Percentiles rank a stretch among this genome's conserved stretches.
Evolutionary conservation across 2,329 filamentous ascomycete species (phyloP).

Genomic region (Claviceps purpurea): DNA sequence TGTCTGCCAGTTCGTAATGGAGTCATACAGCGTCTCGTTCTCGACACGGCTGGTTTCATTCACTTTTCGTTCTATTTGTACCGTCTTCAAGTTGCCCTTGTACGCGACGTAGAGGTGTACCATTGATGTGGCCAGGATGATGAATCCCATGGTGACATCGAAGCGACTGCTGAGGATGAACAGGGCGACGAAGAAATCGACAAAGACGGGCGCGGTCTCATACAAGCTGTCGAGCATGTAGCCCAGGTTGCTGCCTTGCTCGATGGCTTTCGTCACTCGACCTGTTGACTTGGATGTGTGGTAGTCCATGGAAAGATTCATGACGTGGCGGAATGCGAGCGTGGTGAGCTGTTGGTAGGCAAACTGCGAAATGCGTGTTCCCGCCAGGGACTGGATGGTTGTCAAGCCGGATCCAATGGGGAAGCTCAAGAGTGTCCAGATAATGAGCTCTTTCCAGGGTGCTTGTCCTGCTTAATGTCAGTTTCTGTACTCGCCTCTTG

Average conservation of each 20-base stretch:
- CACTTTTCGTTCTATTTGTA: conserved; percentile 5
- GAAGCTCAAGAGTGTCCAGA: conserved; percentile 9
- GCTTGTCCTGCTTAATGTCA: not conserved
- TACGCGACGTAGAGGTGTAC: conserved; percentile 8
- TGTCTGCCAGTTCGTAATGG: conserved; percentile 34
- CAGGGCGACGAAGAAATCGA: conserved; percentile 32
- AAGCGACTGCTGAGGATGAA: conserved; percentile 47
- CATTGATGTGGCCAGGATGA: conserved; percentile 10
- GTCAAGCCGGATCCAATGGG: conserved; percentile 2
- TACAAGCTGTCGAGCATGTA: conserved; percentile 40
- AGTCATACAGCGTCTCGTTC: conserved; percentile 10
- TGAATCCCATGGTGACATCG: conserved; percentile 11
- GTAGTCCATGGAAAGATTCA: conserved; percentile 55
- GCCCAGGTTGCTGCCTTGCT: conserved; percentile 44
- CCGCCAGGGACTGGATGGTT: conserved; percentile 8
- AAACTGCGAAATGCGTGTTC: conserved; percentile 13
- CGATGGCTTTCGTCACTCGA: conserved; percentile 47
- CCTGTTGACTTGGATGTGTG: conserved; percentile 50
- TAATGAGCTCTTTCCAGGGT: conserved; percentile 6
- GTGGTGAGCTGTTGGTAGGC: conserved; percentile 36
- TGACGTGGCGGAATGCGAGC: conserved; percentile 49
- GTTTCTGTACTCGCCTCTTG: too few relatives aligned
- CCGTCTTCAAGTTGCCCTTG: conserved; percentile 8
- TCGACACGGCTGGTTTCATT: conserved; percentile 8
- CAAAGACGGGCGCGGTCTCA: conserved; percentile 7